Conservation (phyloP, 2,329 filamentous ascomycete species). For the Coniochaeta pulveracea region DNA sequence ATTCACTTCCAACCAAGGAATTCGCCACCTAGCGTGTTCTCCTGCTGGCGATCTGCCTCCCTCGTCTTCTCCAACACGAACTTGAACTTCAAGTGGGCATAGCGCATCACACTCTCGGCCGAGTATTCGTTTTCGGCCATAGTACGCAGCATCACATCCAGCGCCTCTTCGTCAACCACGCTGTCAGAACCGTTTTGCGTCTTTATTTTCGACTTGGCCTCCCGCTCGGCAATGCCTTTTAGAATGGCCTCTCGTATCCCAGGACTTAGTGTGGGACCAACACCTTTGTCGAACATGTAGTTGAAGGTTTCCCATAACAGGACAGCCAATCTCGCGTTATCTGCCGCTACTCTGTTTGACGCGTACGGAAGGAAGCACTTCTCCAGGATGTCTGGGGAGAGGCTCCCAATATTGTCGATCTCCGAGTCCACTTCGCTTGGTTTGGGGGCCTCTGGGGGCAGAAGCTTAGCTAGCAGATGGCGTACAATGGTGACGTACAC, state of each 20-base stretch:
- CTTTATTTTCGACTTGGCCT: slow-evolving; percentile 32
- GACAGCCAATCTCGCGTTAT: slow-evolving; percentile 64
- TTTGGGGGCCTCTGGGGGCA: slow-evolving; percentile 29
- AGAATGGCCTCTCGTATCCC: slow-evolving; percentile 27
- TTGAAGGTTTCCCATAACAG: slow-evolving; percentile 55
- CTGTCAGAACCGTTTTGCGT: slow-evolving; percentile 13
- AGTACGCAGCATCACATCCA: not conserved
- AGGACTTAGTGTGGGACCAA: slow-evolving; percentile 21
- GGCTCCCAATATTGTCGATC: slow-evolving; percentile 22
- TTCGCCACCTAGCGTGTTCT: not conserved
- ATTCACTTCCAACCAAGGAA: not conserved
- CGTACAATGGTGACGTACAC: slow-evolving; percentile 33
- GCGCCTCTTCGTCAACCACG: slow-evolving; percentile 4
- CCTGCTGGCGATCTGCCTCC: not conserved
- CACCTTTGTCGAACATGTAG: slow-evolving; percentile 29
- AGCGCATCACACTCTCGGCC: not conserved
- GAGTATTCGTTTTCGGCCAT: not conserved
- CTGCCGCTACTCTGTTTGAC: slow-evolving; percentile 47
- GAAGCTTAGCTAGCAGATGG: slow-evolving; percentile 29
- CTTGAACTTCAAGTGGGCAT: slow-evolving; percentile 1
- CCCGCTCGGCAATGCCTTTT: slow-evolving; percentile 35
- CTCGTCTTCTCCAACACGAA: not conserved
- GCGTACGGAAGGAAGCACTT: slow-evolving; percentile 54
- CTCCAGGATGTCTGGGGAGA: slow-evolving; percentile 35
- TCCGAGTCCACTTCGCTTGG: slow-evolving; percentile 27